Evolutionary conservation across 2,329 filamentous ascomycete genomes (phyloP).

Genomic region (Microsporum audouinii): DNA sequence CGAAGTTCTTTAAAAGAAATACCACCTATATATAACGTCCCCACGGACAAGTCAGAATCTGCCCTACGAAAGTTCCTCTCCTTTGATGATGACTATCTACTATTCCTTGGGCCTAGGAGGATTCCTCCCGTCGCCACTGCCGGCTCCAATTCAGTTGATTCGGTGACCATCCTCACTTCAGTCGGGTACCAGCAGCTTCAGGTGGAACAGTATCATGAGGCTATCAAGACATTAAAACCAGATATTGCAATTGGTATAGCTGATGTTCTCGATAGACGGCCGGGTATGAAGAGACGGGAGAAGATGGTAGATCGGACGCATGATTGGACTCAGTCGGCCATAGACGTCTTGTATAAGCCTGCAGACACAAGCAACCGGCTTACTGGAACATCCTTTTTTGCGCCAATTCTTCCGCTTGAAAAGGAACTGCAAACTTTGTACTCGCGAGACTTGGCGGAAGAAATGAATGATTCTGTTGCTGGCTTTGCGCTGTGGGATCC

Average conservation of each 20-base stretch:
- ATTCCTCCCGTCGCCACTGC: slow-evolving; percentile 64
- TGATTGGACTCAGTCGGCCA: slow-evolving; percentile 62
- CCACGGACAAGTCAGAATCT: slow-evolving; percentile 36
- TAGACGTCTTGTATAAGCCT: slow-evolving; percentile 35
- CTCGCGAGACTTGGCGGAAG: slow-evolving; percentile 58
- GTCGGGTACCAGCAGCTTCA: slow-evolving; percentile 68
- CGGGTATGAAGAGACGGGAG: slow-evolving; percentile 59
- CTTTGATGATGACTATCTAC: slow-evolving; percentile 52
- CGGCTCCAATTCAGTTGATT: slow-evolving; percentile 54
- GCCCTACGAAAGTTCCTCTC: slow-evolving; percentile 67
- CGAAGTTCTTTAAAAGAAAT: slow-evolving; percentile 38
- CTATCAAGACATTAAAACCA: slow-evolving; percentile 54
- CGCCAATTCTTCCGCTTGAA: slow-evolving; percentile 61
- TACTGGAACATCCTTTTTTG: slow-evolving; percentile 44
- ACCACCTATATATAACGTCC: slow-evolving; percentile 43
- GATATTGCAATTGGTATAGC: slow-evolving; percentile 71
- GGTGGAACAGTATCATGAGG: slow-evolving; percentile 56
- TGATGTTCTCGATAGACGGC: slow-evolving; percentile 51
- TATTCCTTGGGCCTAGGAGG: slow-evolving; percentile 66
- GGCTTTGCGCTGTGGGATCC: slow-evolving; percentile 70
- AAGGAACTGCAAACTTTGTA: slow-evolving; percentile 70
- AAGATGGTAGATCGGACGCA: slow-evolving; percentile 83
- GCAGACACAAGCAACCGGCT: slow-evolving; percentile 20
- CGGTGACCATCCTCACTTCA: slow-evolving; percentile 70
- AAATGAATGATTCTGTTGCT: slow-evolving; percentile 46